phyloP scores from a whole-genome alignment of 345 rosid genomes.

The Aurinia saxatilis region DNA sequence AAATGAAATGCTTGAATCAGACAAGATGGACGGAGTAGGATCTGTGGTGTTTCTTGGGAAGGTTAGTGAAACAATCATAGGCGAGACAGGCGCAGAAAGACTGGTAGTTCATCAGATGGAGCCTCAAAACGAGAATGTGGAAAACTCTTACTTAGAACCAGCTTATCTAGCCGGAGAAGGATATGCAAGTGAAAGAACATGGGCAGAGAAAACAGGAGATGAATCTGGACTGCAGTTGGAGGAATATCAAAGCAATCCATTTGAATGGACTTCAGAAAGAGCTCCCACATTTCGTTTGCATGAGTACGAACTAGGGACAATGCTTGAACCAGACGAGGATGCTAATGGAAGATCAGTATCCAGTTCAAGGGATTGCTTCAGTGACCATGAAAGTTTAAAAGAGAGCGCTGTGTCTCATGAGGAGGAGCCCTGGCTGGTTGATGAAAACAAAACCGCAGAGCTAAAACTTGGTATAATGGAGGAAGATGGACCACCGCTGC shows the following conservation, averaged over 20 bases:
- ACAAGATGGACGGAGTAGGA: neutral
- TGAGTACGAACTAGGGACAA: constrained; percentile 9
- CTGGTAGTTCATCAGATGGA: neutral
- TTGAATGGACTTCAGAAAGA: constrained; percentile 15
- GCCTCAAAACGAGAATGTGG: neutral
- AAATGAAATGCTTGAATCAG: constrained; percentile 3
- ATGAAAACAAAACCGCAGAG: constrained; percentile 3
- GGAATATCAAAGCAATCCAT: constrained; percentile 9
- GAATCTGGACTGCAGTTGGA: constrained; percentile 9
- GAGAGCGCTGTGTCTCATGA: neutral
- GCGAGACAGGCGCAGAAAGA: neutral
- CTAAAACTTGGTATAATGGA: neutral
- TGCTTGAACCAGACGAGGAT: constrained; percentile 5
- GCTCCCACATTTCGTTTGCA: constrained; percentile 16
- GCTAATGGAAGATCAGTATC: neutral
- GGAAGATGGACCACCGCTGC: neutral
- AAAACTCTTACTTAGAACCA: neutral
- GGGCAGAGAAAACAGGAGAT: constrained; percentile 23
- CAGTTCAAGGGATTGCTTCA: neutral
- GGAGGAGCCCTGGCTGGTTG: constrained; percentile 7
- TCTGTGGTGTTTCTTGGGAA: neutral
- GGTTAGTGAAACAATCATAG: neutral
- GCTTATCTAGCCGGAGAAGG: neutral
- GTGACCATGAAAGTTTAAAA: constrained; percentile 1
- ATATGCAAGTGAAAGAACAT: constrained; percentile 5